Base-by-base conservation (phyloP, 1,284 basidiomycete genomes). In the Moesziomyces sp. region DNA sequence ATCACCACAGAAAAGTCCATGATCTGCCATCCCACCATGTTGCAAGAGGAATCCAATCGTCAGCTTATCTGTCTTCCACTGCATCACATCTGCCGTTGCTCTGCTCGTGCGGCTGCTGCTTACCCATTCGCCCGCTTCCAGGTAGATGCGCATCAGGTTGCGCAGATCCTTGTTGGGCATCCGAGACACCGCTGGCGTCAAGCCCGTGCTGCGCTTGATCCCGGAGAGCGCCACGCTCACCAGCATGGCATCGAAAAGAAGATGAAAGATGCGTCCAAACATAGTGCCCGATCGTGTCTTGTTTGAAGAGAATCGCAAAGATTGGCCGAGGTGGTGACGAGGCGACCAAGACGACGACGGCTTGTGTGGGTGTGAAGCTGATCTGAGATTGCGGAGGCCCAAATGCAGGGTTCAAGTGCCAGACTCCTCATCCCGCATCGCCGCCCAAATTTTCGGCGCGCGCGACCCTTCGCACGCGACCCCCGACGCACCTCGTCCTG, bases 71-170 rank as follows among this genome's bases (percentile, higher is more conserved):
- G 21, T 50, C 38, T 11, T 16, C 35, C 38, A 18, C 7, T 40
- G 18, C 38, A 40, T 14, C 3, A 6, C 13, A 40, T 11, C 3
- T 16, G 6, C 6, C 14, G 2, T 40, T 7, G 11, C 38, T 11
- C 13, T 2, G 2, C 13, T 34, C 30, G 18, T 35, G 13, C 24
- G 34, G 16, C 34, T 1, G 8, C 28, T 14, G 76, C 81, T 64
- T 57, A 83, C 80, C 82, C 82, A 84, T 66, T 84, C 82, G 38
- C 82, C 82, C 28, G 80, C 76, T 54, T 84, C 82, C 30, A 84
- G 58, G 46, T 81, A 84, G 45, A 76, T 69, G 34, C 78, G 63
- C 58, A 83, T 56, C 34, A 83, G 44, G 53, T 82, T 77, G 47
- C 81, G 74, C 7, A 82, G 42, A 43, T 84, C 82, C 46, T 79